Conservation (phyloP, 306 rosid species). For the Ormosia emarginata region DNA sequence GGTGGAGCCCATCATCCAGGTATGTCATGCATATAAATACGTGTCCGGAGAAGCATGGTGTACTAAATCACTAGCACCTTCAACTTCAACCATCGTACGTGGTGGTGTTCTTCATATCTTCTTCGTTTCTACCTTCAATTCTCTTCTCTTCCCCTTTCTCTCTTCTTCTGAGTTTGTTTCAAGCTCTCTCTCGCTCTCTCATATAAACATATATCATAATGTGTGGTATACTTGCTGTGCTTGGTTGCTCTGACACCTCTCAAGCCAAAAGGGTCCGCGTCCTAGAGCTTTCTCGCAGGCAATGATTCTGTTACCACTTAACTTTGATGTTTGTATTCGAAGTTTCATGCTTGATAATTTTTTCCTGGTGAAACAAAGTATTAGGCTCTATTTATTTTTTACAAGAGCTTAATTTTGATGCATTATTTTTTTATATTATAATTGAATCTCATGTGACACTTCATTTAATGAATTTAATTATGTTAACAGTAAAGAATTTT, state of each 20-base stretch:
- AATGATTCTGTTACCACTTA: constrained; percentile 3
- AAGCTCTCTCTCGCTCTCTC: background rate
- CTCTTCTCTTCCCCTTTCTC: background rate
- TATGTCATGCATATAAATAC: constrained; percentile 46
- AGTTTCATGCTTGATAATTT: background rate
- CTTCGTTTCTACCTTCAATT: background rate
- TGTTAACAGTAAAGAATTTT: no score
- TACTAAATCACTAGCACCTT: background rate
- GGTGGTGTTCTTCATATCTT: background rate
- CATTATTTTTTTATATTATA: no score
- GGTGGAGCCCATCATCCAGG: background rate
- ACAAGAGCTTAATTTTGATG: no score
- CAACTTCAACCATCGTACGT: constrained; percentile 13
- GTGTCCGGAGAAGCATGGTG: constrained; percentile 15
- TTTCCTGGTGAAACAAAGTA: background rate
- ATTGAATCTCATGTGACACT: no score
- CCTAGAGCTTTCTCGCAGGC: constrained; percentile 68
- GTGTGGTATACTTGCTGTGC: constrained; percentile 98
- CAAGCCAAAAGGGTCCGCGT: constrained; percentile 88
- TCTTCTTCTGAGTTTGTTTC: background rate
- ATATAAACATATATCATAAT: constrained; percentile 29
- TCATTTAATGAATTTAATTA: no score
- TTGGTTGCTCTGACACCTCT: constrained; percentile 84
- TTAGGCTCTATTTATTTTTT: background rate
- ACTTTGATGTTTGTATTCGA: background rate